Evolutionary conservation across 179 eudicot species (phyloP).

Genomic region (Actinidia arguta): DNA sequence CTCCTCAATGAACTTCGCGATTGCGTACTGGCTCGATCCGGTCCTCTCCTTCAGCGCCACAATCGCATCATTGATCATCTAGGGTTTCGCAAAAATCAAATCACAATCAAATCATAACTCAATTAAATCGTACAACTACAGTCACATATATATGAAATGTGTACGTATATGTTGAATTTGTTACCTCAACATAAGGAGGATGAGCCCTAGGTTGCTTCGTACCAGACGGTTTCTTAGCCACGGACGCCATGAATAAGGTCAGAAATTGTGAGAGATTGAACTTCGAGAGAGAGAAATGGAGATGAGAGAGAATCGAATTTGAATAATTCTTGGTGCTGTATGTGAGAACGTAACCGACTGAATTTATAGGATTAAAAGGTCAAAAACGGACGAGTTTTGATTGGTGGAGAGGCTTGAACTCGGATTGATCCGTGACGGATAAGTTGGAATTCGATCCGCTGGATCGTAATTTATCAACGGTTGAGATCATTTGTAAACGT

Average conservation of each 20-base stretch:
- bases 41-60: slow-evolving; percentile 47
- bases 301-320: no score
- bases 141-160: background rate
- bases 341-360: background rate
- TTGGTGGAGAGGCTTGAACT: slow-evolving; percentile 33
- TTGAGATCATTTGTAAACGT: no score
- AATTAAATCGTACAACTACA: no score
- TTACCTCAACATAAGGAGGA: slow-evolving; percentile 50
- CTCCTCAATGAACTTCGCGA: slow-evolving; percentile 77
- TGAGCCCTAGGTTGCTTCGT: slow-evolving; percentile 31
- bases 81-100: background rate
- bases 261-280: background rate
- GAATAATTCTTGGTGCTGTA: background rate
- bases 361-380: slow-evolving; percentile 22
- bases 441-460: slow-evolving; percentile 26
- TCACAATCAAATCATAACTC: background rate
- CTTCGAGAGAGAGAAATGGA: background rate
- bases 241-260: background rate
- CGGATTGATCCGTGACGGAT: slow-evolving; percentile 19
- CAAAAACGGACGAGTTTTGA: slow-evolving; percentile 21
- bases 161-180: no score
- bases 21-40: slow-evolving; percentile 82
- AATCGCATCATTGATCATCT: slow-evolving; percentile 51
- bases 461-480: slow-evolving; percentile 32
- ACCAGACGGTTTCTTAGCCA: slow-evolving; percentile 16